Percentiles rank a stretch among this genome's conserved stretches.
Conservation (phyloP, 1,284 basidiomycete genomes). For the Ceratobasidium sp. region DNA sequence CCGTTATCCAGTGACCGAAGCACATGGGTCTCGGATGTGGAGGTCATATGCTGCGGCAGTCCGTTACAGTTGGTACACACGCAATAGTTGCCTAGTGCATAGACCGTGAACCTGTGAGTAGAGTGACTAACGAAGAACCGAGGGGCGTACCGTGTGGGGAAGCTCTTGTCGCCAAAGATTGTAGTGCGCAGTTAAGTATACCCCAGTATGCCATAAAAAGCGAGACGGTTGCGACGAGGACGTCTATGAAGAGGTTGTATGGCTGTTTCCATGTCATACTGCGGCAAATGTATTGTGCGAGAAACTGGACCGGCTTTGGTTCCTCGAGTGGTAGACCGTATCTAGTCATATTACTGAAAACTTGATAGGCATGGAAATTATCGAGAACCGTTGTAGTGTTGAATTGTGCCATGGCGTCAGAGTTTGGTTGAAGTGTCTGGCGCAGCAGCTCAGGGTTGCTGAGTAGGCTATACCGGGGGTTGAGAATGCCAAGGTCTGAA, state of each 20-base stretch:
- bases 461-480: background rate
- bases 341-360: background rate
- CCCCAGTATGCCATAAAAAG: background rate
- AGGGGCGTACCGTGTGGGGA: background rate
- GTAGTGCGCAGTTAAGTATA: background rate
- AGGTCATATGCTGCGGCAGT: no score
- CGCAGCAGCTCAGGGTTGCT: background rate
- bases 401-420: background rate
- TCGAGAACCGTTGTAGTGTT: background rate
- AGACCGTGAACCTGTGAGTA: no score
- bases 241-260: background rate
- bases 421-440: background rate
- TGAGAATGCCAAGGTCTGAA: background rate
- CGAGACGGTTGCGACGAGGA: slow-evolving; percentile 2
- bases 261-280: background rate
- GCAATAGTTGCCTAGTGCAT: no score
- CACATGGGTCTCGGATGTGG: no score
- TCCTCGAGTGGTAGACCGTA: background rate
- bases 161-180: background rate
- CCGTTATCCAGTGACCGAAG: no score
- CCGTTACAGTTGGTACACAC: no score
- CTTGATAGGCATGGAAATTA: background rate
- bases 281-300: background rate
- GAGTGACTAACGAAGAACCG: no score
- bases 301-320: background rate